Base-by-base conservation (phyloP, 176 grass and related monocot genomes). In the Cenchrus purpureus region DNA sequence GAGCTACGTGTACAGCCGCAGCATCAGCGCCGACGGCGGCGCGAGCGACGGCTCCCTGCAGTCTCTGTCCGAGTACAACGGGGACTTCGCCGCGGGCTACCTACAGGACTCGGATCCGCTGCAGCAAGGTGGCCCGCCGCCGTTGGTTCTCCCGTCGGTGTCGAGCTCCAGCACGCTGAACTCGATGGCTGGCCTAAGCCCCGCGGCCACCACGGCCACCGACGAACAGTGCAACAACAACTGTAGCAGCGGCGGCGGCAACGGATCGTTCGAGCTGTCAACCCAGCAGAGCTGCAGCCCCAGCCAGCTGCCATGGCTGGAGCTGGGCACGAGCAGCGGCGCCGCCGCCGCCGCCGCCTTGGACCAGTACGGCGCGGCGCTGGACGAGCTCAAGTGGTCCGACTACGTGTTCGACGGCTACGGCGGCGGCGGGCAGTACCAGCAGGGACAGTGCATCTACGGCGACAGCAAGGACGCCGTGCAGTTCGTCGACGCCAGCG, bases 341-440 rank as follows among this genome's bases (percentile, higher is more conserved):
- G 58, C 20, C 63, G 12, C 37, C 37, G 58, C 20, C 63, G 12
- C 37, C 37, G 73, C 19, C 49, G 69, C 2, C 55, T 57, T 52
- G 63, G 76, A 91, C 81, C 37, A 91, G 25, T 87, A 87, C 81
- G 85, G 81, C 56, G 70, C 71, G 46, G 89, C 65, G 19, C 70
- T 91, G 85, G 89, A 91, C 64, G 89, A 91, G 85, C 85, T 91
- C 81, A 88, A 85, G 82, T 91, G 89, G 89, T 91, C 85, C 3
- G 89, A 91, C 64, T 91, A 91, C 77, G 84, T 83, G 43, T 85
- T 91, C 84, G 89, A 91, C 70, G 85, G 77, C 7, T 85, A 76
- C 83, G 53, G 59, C 10, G 52, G n/a, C 45, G 58, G 12, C 42
- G 59, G n/a, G n/a, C 59, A 62, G 67, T 53, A 79, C 69, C 75